A percentile compares a stretch with the other conserved stretches of the same genome.
Evolutionary conservation across 1,284 basidiomycete species (phyloP).

Genomic region (Puccinia polysora): DNA sequence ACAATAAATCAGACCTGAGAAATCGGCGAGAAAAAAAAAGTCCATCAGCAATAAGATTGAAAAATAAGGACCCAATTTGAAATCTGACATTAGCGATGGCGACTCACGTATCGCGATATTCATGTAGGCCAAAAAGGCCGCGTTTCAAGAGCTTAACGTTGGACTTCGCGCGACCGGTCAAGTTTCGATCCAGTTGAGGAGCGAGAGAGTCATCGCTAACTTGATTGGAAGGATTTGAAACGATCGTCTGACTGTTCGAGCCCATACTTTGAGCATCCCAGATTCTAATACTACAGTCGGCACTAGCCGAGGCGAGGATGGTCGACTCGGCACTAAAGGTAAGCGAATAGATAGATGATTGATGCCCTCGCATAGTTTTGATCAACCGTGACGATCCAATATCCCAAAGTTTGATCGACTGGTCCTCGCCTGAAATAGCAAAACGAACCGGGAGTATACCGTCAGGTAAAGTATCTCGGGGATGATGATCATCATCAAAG

Average conservation of each 20-base stretch:
- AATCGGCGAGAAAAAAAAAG: no score
- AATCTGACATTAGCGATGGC: no score
- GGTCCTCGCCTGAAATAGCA: constrained; percentile 69
- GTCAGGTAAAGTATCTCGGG: no score
- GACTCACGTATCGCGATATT: constrained; percentile 36
- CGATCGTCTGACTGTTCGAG: constrained; percentile 45
- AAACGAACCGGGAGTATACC: no score
- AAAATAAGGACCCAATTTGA: neutral
- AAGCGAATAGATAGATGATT: constrained; percentile 78
- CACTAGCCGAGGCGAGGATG: constrained; percentile 77
- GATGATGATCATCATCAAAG: no score
- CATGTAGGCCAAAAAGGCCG: constrained; percentile 33
- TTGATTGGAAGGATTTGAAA: constrained; percentile 45
- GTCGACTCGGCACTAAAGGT: constrained; percentile 87
- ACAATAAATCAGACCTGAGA: constrained; percentile 81
- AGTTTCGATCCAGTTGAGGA: constrained; percentile 56
- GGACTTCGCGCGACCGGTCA: constrained; percentile 19
- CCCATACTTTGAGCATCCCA: constrained; percentile 80
- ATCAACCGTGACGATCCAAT: constrained; percentile 83
- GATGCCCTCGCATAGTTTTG: constrained; percentile 96
- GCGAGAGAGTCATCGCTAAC: constrained; percentile 52
- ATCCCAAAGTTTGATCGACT: constrained; percentile 93
- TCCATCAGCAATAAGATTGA: no score
- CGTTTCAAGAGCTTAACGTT: constrained; percentile 13
- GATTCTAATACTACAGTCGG: constrained; percentile 90